A percentile compares a stretch with the other conserved stretches of the same genome.
Conservation (phyloP, 2,329 filamentous ascomycete species). For the Fusarium circinatum region DNA sequence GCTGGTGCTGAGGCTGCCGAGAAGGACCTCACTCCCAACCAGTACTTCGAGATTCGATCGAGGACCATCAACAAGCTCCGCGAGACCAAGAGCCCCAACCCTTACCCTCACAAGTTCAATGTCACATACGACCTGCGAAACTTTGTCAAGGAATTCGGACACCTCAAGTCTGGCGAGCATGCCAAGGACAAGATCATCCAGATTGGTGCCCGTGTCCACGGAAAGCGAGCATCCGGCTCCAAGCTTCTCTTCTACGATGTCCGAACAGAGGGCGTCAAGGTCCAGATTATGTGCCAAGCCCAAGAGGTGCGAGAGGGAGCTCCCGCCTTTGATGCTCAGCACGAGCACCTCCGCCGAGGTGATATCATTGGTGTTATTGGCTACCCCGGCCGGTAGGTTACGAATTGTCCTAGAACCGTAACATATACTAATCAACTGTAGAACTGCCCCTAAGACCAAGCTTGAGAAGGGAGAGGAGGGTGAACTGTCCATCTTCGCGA, state of each 20-base stretch:
- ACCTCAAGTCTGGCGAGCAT: constrained; percentile 88
- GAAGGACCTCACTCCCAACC: constrained; percentile 67
- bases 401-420: not conserved
- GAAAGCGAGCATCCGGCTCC: constrained; percentile 81
- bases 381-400: constrained; percentile 44
- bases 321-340: constrained; percentile 82
- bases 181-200: constrained; percentile 79
- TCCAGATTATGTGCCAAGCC: constrained; percentile 93
- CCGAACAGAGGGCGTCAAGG: constrained; percentile 65
- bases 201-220: constrained; percentile 88
- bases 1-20: constrained; percentile 69
- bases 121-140: constrained; percentile 84
- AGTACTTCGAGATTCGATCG: constrained; percentile 96
- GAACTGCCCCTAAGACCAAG: constrained; percentile 91
- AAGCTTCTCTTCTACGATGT: constrained; percentile 92
- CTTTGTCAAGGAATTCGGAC: constrained; percentile 80
- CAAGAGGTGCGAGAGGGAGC: constrained; percentile 77
- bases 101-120: constrained; percentile 91
- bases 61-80: constrained; percentile 69
- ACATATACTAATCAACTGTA: constrained; percentile 46
- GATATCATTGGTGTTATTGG: constrained; percentile 79
- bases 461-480: constrained; percentile 76
- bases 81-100: constrained; percentile 52
- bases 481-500: constrained; percentile 93
- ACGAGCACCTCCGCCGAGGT: constrained; percentile 87